Evolutionary conservation across 2,329 filamentous ascomycete genomes (phyloP).

Genomic region (Paecilomyces formosus): DNA sequence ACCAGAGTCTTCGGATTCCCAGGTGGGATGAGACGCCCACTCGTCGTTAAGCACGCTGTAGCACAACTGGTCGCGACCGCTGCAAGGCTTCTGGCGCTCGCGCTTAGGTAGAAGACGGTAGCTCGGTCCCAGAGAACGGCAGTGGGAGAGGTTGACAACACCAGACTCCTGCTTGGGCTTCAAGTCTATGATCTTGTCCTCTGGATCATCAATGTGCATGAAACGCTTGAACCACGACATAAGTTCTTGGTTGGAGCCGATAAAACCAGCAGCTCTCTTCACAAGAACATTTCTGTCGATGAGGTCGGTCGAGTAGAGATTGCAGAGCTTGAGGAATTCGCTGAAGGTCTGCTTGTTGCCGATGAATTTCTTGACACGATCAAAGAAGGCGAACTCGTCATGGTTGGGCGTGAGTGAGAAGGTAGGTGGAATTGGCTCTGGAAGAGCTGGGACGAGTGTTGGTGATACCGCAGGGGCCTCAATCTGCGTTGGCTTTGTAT

Average conservation of each 20-base stretch:
- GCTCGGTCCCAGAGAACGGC: conserved; percentile 88
- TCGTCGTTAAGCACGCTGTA: conserved; percentile 91
- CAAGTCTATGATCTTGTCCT: conserved; percentile 73
- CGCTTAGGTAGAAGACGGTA: conserved; percentile 87
- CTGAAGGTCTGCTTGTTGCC: conserved; percentile 87
- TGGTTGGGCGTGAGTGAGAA: conserved; percentile 64
- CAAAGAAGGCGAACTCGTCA: conserved; percentile 90
- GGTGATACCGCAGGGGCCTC: conserved; percentile 64
- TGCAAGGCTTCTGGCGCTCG: conserved; percentile 85
- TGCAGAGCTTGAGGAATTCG: conserved; percentile 95
- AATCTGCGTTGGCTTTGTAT: conserved; percentile 55
- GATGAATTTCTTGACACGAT: conserved; percentile 92
- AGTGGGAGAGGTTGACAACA: conserved; percentile 88
- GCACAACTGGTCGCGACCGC: conserved; percentile 90
- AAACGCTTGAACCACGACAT: conserved; percentile 82
- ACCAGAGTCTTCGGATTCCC: conserved; percentile 95
- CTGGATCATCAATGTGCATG: conserved; percentile 63
- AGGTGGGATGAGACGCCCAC: conserved; percentile 97
- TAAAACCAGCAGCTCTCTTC: conserved; percentile 75
- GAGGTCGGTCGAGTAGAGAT: conserved; percentile 86
- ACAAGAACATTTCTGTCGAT: conserved; percentile 80
- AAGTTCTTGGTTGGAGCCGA: conserved; percentile 82
- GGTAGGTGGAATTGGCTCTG: conserved; percentile 75
- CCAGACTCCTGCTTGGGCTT: conserved; percentile 64
- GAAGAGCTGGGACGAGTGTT: conserved; percentile 78